Evolutionary conservation across 78 protist species (phyloP).

Genomic region (Thecamonas trahens): DNA sequence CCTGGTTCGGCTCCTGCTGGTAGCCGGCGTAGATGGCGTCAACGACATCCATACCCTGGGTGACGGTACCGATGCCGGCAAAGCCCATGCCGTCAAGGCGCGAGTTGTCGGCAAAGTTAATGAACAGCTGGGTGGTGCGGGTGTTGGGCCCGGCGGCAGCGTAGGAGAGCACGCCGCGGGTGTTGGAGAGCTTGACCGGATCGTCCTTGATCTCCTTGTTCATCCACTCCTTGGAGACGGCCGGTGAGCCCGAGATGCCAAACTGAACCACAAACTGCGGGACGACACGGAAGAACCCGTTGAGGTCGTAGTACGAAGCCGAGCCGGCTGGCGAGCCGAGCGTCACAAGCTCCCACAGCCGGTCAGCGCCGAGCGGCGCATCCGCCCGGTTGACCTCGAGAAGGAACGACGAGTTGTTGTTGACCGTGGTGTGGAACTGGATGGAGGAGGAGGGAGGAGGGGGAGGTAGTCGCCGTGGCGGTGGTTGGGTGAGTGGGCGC

Average conservation of each 20-base stretch:
- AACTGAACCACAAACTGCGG: conserved; percentile 57
- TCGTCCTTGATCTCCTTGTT: conserved; percentile 41
- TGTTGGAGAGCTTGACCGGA: conserved; percentile 18
- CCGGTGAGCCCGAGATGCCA: conserved; percentile 44
- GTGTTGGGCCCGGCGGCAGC: conserved; percentile 40
- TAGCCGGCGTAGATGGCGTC: conserved; percentile 22
- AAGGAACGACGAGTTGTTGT: background rate
- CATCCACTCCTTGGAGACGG: conserved; percentile 24
- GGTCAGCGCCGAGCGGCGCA: conserved; percentile 43
- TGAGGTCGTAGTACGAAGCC: conserved; percentile 32
- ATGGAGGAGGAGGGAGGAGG: too few species aligned
- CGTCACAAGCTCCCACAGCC: conserved; percentile 24
- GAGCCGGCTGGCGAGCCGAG: background rate
- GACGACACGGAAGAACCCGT: conserved; percentile 61
- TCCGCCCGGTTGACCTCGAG: conserved; percentile 14
- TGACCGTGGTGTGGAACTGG: conserved; percentile 1
- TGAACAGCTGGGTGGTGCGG: conserved; percentile 64
- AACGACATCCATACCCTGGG: conserved; percentile 11
- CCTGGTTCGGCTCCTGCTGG: conserved; percentile 44
- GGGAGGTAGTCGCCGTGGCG: too few species aligned
- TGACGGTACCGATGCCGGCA: conserved; percentile 27
- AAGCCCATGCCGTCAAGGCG: conserved; percentile 44
- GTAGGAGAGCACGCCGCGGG: conserved; percentile 28
- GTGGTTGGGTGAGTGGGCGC: too few species aligned
- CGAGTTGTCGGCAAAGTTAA: conserved; percentile 54